Conservation (phyloP, 139 green algal genomes). For the Volvox reticuliferus region DNA sequence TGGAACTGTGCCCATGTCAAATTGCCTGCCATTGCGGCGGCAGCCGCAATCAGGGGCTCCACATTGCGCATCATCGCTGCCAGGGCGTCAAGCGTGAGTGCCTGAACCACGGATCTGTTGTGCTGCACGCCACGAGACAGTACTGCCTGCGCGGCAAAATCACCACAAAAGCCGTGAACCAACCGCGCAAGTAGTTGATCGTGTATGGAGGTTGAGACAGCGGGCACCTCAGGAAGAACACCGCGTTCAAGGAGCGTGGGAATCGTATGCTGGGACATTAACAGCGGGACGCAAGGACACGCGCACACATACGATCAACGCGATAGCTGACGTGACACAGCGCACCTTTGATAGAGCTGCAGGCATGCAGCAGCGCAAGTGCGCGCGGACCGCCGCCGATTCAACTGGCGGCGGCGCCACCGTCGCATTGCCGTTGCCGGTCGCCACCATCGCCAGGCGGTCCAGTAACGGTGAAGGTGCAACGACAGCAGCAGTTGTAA, state of each 20-base stretch:
- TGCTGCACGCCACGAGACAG: constrained; percentile 83
- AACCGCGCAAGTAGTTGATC: too few species aligned
- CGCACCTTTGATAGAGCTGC: constrained; percentile 59
- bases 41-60: constrained; percentile 16
- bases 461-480: constrained; percentile 20
- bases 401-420: constrained; percentile 10
- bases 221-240: too few species aligned
- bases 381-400: constrained; percentile 13
- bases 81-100: constrained; percentile 66
- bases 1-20: constrained; percentile 26
- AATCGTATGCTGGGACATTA: too few species aligned
- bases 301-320: too few species aligned
- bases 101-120: constrained; percentile 52
- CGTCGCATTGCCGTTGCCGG: neutral
- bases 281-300: too few species aligned
- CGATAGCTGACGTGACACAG: too few species aligned
- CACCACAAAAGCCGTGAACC: too few species aligned
- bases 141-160: constrained; percentile 47
- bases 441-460: neutral
- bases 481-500: neutral
- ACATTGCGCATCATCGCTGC: constrained; percentile 45
- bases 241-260: too few species aligned
- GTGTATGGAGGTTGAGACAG: too few species aligned
- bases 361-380: constrained; percentile 53
- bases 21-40: neutral